Evolutionary conservation across 352 stramenopile genomes (phyloP).

Genomic region (Globisporangium spinosum): DNA sequence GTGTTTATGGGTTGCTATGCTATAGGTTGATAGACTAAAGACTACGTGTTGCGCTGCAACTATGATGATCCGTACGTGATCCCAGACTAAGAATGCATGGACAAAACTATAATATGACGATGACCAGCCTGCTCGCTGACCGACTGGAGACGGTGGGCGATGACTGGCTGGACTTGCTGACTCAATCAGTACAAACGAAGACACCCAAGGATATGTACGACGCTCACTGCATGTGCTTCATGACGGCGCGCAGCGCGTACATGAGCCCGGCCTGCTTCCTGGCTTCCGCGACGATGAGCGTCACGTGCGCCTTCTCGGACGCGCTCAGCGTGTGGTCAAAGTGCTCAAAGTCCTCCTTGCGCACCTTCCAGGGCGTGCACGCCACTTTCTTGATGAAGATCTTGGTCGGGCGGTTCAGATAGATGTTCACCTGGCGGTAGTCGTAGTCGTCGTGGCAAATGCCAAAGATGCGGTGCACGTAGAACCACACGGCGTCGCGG

Average conservation of each 20-base stretch:
- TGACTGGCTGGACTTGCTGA: neutral
- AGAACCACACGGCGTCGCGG: slow-evolving; percentile 84
- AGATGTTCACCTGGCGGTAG: slow-evolving; percentile 81
- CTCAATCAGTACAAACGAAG: neutral
- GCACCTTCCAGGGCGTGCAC: slow-evolving; percentile 83
- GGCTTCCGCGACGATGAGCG: slow-evolving; percentile 76
- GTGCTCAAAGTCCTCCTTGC: slow-evolving; percentile 75
- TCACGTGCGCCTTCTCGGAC: slow-evolving; percentile 86
- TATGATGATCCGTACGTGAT: neutral
- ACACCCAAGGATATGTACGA: neutral
- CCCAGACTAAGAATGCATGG: neutral
- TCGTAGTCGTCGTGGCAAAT: slow-evolving; percentile 90
- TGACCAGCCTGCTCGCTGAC: neutral
- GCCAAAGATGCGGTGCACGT: slow-evolving; percentile 84
- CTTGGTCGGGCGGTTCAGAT: slow-evolving; percentile 81
- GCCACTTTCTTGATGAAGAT: slow-evolving; percentile 87
- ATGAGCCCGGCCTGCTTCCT: slow-evolving; percentile 86
- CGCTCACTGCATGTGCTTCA: slow-evolving; percentile 83
- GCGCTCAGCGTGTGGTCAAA: slow-evolving; percentile 75
- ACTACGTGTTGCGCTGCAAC: neutral
- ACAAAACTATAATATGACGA: neutral
- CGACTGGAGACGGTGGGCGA: neutral
- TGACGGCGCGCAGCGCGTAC: slow-evolving; percentile 83
- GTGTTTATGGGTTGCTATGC: slow-evolving; percentile 12
- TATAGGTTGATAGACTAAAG: slow-evolving; percentile 5